Percentiles rank a stretch among this genome's conserved stretches.
Evolutionary conservation across 805 yeast genomes (phyloP).

Genomic region (Monosporozyma yasuniensis): DNA sequence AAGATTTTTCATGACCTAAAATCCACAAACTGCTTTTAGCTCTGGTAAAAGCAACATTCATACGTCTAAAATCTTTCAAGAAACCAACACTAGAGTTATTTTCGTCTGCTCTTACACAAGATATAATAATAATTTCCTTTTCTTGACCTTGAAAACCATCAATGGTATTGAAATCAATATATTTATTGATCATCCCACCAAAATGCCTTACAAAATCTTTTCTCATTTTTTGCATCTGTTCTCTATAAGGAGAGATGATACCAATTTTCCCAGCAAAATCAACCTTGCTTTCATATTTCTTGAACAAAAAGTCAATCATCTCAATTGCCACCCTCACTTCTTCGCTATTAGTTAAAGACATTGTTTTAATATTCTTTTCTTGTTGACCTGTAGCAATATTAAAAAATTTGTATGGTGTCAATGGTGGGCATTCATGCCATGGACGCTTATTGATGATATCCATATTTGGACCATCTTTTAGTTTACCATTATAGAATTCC

Average conservation of each 20-base stretch:
- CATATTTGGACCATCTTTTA: conserved; percentile 77
- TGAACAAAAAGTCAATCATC: conserved; percentile 46
- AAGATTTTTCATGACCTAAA: conserved; percentile 66
- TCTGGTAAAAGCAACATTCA: conserved; percentile 95
- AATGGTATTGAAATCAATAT: conserved; percentile 84
- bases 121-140: conserved; percentile 80
- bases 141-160: conserved; percentile 99
- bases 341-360: conserved; percentile 58
- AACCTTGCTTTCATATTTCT: conserved; percentile 33
- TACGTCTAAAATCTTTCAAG: conserved; percentile 81
- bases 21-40: conserved; percentile 91
- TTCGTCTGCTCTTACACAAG: conserved; percentile 86
- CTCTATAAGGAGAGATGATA: conserved; percentile 89
- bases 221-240: conserved; percentile 59
- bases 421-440: conserved; percentile 58
- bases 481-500: conserved; percentile 65
- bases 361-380: conserved; percentile 50
- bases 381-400: conserved; percentile 60
- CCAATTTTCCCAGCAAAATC: conserved; percentile 73
- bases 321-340: conserved; percentile 74
- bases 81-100: conserved; percentile 63
- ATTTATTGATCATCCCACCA: conserved; percentile 54
- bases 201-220: conserved; percentile 46
- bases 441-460: conserved; percentile 46
- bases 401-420: conserved; percentile 74